Base-by-base conservation (phyloP, 2,329 filamentous ascomycete genomes). In the Rhynchosporium agropyri region DNA sequence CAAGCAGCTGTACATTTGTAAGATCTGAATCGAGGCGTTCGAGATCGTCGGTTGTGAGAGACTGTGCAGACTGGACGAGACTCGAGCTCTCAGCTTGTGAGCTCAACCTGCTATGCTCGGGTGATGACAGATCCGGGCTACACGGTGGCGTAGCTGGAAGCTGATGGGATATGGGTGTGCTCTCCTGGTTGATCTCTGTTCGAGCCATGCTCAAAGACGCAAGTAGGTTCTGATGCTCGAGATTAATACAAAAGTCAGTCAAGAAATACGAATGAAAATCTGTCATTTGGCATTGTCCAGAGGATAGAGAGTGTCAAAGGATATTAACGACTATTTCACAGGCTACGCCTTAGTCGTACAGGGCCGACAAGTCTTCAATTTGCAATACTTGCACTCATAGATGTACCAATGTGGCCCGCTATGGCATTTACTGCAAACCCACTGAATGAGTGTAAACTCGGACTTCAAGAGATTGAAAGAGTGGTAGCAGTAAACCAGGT, bases 311-410 rank as follows among this genome's bases (percentile, higher is more conserved):
- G 42, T 58, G 43, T 48, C 20, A 13, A 58, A 48, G 15, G 56
- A 48, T 58, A 58, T 42, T 28, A 48, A 58, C 43, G 5, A 58
- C 56, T 58, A 20, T 48, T 58, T 36, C 7, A 49, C 43, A 49
- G 43, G 29, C 67, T 67, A 73, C 48, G 66, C 69, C 48, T 74
- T 74, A 64, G 67, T 70, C 33, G 69, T 68, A 53, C 86, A 89
- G 31, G 79, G 76, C 60, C 84, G 80, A 74, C 87, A 89, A 45
- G 83, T 80, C 75, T 89, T 86, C 56, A 88, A 77, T 74, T 86
- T 86, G 81, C 87, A 89, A 73, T 87, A 88, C 65, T 81, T 79
- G 77, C 87, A 89, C 75, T 89, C 84, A 67, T 83, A 89, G 71
- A 89, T 89, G 76, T 82, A 83, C 84, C 85, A 89, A 75, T 86